Evolutionary conservation across 257 asterid species (phyloP).

Genomic region (Capsicum baccatum): DNA sequence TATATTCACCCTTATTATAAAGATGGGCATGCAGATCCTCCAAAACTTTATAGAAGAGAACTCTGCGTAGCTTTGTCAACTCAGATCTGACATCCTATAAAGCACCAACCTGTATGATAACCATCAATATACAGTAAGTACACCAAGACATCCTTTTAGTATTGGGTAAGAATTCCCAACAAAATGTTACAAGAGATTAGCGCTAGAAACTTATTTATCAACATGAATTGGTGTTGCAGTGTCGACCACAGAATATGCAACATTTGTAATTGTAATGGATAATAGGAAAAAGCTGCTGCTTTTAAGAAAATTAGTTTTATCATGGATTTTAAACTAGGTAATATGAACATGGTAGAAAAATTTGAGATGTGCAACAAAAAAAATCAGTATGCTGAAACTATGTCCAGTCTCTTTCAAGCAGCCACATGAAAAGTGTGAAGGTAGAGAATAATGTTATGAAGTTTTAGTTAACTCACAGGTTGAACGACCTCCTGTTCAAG

Average conservation of each 20-base stretch:
- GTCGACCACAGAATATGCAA: neutral
- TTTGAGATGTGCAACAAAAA: neutral
- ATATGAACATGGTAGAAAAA: neutral
- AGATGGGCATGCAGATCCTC: conserved; percentile 98
- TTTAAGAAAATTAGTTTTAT: neutral
- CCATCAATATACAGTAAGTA: conserved; percentile 35
- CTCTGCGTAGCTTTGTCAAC: conserved; percentile 87
- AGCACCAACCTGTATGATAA: conserved; percentile 86
- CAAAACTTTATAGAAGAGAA: conserved; percentile 89
- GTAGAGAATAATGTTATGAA: conserved; percentile 10
- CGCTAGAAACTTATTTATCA: conserved; percentile 10
- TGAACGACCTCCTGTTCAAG: conserved; percentile 98
- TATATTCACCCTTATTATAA: conserved; percentile 90
- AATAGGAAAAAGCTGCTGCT: conserved; percentile 13
- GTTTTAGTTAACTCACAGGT: conserved; percentile 60
- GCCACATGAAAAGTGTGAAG: neutral
- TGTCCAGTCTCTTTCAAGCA: conserved; percentile 6
- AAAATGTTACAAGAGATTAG: neutral
- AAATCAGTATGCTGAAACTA: neutral
- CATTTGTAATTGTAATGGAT: conserved; percentile 21
- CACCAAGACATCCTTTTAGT: conserved; percentile 37
- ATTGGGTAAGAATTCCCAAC: conserved; percentile 7
- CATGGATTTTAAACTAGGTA: neutral
- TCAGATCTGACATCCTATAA: conserved; percentile 99
- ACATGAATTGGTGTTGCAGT: neutral